A percentile compares a stretch with the other conserved stretches of the same genome.
These are phyloP conservation scores for Pseudocercospora ulei DNA, from an alignment of 2,329 filamentous ascomycete species.

Conservation along the genomic window DNA sequence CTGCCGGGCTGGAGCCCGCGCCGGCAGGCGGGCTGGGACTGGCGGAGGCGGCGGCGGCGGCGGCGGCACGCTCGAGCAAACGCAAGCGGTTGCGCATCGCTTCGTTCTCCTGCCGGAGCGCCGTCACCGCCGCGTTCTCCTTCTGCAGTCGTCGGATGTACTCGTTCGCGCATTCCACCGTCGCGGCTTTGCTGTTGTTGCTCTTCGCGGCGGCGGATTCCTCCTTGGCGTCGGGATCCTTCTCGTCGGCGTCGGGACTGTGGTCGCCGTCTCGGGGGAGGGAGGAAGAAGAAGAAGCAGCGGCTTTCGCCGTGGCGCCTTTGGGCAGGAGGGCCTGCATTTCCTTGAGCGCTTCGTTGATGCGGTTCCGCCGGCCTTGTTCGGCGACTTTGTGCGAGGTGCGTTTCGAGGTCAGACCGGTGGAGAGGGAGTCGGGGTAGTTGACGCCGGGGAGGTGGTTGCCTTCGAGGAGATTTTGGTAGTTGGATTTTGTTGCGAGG, in stretches of 20 bases:
- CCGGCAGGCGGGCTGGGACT: neutral
- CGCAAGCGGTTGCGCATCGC: slow-evolving; percentile 28
- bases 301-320: slow-evolving; percentile 23
- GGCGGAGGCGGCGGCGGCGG: neutral
- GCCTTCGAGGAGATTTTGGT: slow-evolving; percentile 92
- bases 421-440: slow-evolving; percentile 82
- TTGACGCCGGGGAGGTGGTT: slow-evolving; percentile 58
- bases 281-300: no score
- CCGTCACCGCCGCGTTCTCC: slow-evolving; percentile 40
- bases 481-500: slow-evolving; percentile 90
- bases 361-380: slow-evolving; percentile 86
- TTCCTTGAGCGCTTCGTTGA: slow-evolving; percentile 85
- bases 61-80: slow-evolving; percentile 7
- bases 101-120: slow-evolving; percentile 28
- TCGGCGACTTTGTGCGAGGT: slow-evolving; percentile 98
- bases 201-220: slow-evolving; percentile 42
- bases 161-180: slow-evolving; percentile 92
- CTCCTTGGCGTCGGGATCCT: slow-evolving; percentile 32
- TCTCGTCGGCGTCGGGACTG: slow-evolving; percentile 38
- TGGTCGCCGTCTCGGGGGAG: slow-evolving; percentile 39
- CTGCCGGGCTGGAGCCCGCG: no score
- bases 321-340: slow-evolving; percentile 76
- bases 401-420: slow-evolving; percentile 88
- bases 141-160: slow-evolving; percentile 81
- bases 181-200: slow-evolving; percentile 79